Evolutionary conservation across 2,329 filamentous ascomycete genomes (phyloP).

Genomic region (Ceratocystis cubensis): DNA sequence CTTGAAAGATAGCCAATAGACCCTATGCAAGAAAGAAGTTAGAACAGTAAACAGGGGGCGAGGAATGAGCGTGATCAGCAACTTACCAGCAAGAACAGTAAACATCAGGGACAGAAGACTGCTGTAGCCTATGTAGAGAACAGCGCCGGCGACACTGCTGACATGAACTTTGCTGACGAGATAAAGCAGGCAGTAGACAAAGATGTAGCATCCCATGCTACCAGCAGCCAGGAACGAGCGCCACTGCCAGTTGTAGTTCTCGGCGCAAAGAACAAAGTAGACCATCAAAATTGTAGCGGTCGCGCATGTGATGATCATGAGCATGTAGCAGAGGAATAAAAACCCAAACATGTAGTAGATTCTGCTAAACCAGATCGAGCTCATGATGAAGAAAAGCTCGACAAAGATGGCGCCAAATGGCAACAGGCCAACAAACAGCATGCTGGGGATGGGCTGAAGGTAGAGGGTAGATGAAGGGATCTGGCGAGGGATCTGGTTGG

Average conservation of each 20-base stretch:
- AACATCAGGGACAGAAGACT: constrained; percentile 79
- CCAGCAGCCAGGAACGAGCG: constrained; percentile 83
- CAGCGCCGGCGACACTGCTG: constrained; percentile 69
- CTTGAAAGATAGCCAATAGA: constrained; percentile 92
- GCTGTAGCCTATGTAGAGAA: constrained; percentile 90
- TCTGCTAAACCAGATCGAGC: constrained; percentile 94
- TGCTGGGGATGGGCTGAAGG: constrained; percentile 74
- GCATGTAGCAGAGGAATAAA: constrained; percentile 89
- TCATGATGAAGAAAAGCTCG: constrained; percentile 99
- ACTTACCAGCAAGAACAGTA: constrained; percentile 84
- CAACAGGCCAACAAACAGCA: constrained; percentile 81
- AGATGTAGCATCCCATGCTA: constrained; percentile 83
- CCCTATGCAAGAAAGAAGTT: constrained; percentile 39
- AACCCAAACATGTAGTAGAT: constrained; percentile 99
- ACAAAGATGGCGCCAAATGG: constrained; percentile 97
- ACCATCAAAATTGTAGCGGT: constrained; percentile 88
- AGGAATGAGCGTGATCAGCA: not conserved
- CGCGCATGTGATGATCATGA: constrained; percentile 93
- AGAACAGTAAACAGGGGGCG: not conserved
- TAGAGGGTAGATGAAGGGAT: constrained; percentile 77
- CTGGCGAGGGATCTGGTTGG: constrained; percentile 95
- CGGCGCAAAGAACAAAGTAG: constrained; percentile 88
- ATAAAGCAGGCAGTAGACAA: constrained; percentile 80
- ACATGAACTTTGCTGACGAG: constrained; percentile 81
- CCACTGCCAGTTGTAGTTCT: constrained; percentile 99